These are phyloP conservation scores for Flaveria trinervia DNA, from an alignment of 129 eudicot species.

Conservation along the genomic window DNA sequence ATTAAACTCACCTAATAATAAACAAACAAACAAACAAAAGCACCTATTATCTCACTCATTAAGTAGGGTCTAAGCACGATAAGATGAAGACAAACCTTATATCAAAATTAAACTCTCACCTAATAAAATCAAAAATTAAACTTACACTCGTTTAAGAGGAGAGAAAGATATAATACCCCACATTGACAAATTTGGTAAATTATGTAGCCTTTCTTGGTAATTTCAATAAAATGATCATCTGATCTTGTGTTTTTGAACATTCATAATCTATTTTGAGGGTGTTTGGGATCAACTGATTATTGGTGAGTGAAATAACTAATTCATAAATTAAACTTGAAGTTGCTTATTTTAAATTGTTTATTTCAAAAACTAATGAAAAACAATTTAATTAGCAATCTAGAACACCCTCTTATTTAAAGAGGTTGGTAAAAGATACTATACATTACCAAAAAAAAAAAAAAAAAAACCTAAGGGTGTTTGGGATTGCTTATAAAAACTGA, in stretches of 20 bases:
- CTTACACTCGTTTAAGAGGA: neutral
- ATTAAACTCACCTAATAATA: neutral
- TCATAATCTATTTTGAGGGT: too few species aligned
- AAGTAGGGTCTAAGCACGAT: too few species aligned
- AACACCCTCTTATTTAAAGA: neutral
- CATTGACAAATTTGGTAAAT: neutral
- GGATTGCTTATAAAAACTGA: too few species aligned
- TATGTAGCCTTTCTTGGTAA: neutral
- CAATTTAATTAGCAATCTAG: neutral
- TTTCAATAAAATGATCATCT: too few species aligned
- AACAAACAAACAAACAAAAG: too few species aligned
- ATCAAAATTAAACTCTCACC: neutral
- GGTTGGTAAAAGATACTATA: too few species aligned
- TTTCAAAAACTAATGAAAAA: neutral
- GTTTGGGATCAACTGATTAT: too few species aligned
- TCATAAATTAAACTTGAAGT: neutral
- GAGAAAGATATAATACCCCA: neutral
- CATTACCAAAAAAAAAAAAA: too few species aligned
- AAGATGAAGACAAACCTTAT: too few species aligned
- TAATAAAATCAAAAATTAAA: neutral
- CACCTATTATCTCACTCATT: too few species aligned
- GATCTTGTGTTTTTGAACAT: too few species aligned
- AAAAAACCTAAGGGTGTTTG: too few species aligned
- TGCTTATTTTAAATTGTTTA: neutral
- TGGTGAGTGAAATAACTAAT: neutral